These are phyloP conservation scores for Colletotrichum salicis DNA, from an alignment of 2,329 filamentous ascomycete genomes.

Conservation along the genomic window DNA sequence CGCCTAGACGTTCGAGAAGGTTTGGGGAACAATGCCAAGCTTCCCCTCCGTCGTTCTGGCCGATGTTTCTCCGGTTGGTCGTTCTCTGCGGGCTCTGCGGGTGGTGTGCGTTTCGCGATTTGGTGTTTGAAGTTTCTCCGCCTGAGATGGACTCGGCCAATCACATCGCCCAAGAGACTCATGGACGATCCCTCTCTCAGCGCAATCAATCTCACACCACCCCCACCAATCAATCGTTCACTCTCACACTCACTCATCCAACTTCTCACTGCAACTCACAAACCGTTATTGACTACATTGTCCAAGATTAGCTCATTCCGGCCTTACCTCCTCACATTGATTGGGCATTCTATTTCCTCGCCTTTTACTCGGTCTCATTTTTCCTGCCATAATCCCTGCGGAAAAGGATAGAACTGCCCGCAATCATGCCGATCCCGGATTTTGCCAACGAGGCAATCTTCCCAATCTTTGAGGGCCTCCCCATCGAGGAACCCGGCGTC, in stretches of 20 bases:
- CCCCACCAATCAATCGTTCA: constrained; percentile 5
- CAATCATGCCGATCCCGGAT: constrained; percentile 42
- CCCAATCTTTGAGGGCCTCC: constrained; percentile 47
- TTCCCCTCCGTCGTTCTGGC: background rate
- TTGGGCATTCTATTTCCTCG: background rate
- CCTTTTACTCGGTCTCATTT: background rate
- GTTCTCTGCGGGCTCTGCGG: background rate
- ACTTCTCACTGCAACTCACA: background rate
- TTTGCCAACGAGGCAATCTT: constrained; percentile 46
- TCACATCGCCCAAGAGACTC: background rate
- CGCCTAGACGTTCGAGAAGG: background rate
- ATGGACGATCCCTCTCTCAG: constrained; percentile 1
- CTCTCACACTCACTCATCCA: background rate
- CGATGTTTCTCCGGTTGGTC: constrained; percentile 14
- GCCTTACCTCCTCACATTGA: background rate
- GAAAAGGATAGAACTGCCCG: background rate
- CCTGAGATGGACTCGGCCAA: background rate
- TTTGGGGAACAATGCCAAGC: constrained; percentile 8
- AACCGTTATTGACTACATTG: background rate
- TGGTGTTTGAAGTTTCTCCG: constrained; percentile 1
- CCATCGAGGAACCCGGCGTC: constrained; percentile 33
- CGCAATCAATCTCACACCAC: constrained; percentile 24
- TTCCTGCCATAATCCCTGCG: background rate
- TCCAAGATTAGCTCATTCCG: background rate
- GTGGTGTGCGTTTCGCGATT: too few species aligned